Base-by-base conservation (phyloP, 352 stramenopile species). In the Pythium utonaiense region DNA sequence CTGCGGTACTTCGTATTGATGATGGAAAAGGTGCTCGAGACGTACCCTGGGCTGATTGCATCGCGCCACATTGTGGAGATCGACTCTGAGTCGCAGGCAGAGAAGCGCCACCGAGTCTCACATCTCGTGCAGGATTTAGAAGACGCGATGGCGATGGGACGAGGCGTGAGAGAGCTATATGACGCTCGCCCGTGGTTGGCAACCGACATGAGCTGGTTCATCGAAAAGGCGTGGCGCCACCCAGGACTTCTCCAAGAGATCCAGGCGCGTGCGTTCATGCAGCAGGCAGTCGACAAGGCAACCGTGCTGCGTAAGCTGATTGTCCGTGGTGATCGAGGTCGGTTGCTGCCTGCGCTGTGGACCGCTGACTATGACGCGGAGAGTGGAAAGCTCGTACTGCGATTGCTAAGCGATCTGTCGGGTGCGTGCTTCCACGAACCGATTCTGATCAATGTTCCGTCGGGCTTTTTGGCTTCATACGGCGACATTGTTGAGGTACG, bases 1-100 rank as follows among this genome's bases (percentile, higher is more conserved):
- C 8, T 70, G 36, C 52, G 47, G 2, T 64, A 56, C 53, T 70
- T 56, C 24, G 38, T 66, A 13, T 63, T 66, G 57, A 41, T 44
- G 22, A 52, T 66, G n/a, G 64, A 70, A 42, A 70, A 36, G 1
- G 57, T 70, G 44, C 53, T 70, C 7, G 64, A 63, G 1, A n/a
- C 21, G 12, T 70, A 57, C 21, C 57, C 57, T 3, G 64, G 64
- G 3, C 30, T 62, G 9, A 13, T 60, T 1, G 50, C 64, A 9
- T 65, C 50, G 21, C 55, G 62, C 1, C 58, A 70, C 19, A 51
- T 63, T 21, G 45, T 70, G 1, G 61, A 56, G 13, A 24, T 16
- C 6, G 2, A 30, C 3, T 7, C 21, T 1, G 19, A 16, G 6
- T 53, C 24, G 1, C n/a, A 31, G 17, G 53, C 57, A 41, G 10